These are phyloP conservation scores for Penicillium sp. DNA, from an alignment of 2,329 filamentous ascomycete species.

Conservation along the genomic window DNA sequence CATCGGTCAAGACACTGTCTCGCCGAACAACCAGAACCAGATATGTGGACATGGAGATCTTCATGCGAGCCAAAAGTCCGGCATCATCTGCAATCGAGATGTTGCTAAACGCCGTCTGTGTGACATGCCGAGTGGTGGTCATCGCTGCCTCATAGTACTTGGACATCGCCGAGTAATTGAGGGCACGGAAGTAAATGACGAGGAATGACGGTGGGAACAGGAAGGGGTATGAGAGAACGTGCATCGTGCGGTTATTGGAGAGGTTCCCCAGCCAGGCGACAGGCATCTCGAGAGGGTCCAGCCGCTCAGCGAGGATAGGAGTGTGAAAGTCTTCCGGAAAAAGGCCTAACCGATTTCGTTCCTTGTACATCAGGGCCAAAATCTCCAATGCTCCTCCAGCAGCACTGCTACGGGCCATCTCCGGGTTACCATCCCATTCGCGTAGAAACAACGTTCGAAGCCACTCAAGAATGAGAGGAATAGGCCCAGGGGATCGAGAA, in stretches of 20 bases:
- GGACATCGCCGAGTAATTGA: constrained; percentile 87
- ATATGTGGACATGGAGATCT: constrained; percentile 69
- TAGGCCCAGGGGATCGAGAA: constrained; percentile 26
- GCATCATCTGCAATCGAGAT: constrained; percentile 58
- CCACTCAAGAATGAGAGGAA: constrained; percentile 46
- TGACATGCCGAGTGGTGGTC: constrained; percentile 49
- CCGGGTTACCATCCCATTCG: constrained; percentile 76
- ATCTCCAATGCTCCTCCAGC: constrained; percentile 78
- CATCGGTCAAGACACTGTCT: constrained; percentile 68
- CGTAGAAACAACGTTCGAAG: constrained; percentile 69
- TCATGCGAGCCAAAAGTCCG: constrained; percentile 64
- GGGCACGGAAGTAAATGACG: constrained; percentile 80
- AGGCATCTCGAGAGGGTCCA: constrained; percentile 75
- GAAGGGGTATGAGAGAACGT: constrained; percentile 79
- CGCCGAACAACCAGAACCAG: constrained; percentile 70
- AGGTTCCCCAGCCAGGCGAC: constrained; percentile 67
- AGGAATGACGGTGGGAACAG: constrained; percentile 73
- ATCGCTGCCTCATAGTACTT: constrained; percentile 71
- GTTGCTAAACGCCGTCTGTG: constrained; percentile 47
- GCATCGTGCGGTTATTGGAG: constrained; percentile 64
- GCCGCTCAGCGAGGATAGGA: constrained; percentile 72
- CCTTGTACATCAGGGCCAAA: constrained; percentile 72
- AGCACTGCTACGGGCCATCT: constrained; percentile 68
- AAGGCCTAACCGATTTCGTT: constrained; percentile 67
- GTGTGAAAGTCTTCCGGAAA: constrained; percentile 71